phyloP scores from a whole-genome alignment of 331 rosid species.

The Dryas integrifolia region DNA sequence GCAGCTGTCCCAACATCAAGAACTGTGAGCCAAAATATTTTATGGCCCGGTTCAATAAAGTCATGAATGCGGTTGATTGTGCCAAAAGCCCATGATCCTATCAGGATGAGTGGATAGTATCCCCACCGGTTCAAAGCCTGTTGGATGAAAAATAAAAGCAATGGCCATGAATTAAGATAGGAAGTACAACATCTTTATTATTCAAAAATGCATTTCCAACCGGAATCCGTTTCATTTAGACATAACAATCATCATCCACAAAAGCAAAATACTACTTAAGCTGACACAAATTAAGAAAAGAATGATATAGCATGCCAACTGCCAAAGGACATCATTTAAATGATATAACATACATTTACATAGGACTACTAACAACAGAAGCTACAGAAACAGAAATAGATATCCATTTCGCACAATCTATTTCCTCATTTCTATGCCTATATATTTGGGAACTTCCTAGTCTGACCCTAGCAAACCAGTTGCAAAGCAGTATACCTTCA shows the following conservation, averaged over 20 bases:
- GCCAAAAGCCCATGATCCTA: slow-evolving; percentile 94
- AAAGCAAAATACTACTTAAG: no score
- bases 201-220: neutral
- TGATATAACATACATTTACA: neutral
- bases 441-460: neutral
- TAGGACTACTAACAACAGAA: neutral
- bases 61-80: slow-evolving; percentile 90
- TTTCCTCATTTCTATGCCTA: neutral
- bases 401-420: neutral
- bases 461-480: slow-evolving; percentile 15
- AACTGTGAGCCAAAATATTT: slow-evolving; percentile 89
- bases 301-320: neutral
- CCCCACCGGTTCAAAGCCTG: slow-evolving; percentile 97
- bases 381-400: neutral
- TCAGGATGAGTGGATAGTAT: slow-evolving; percentile 90
- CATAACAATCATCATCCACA: neutral
- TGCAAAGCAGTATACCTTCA: slow-evolving; percentile 59
- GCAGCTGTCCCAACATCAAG: slow-evolving; percentile 89
- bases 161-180: neutral
- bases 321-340: neutral
- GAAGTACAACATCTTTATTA: neutral
- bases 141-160: neutral
- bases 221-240: neutral
- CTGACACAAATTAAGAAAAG: no score
- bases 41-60: slow-evolving; percentile 77